Base-by-base conservation (phyloP, 768 basidiomycete genomes). In the Suillus tomentosus region DNA sequence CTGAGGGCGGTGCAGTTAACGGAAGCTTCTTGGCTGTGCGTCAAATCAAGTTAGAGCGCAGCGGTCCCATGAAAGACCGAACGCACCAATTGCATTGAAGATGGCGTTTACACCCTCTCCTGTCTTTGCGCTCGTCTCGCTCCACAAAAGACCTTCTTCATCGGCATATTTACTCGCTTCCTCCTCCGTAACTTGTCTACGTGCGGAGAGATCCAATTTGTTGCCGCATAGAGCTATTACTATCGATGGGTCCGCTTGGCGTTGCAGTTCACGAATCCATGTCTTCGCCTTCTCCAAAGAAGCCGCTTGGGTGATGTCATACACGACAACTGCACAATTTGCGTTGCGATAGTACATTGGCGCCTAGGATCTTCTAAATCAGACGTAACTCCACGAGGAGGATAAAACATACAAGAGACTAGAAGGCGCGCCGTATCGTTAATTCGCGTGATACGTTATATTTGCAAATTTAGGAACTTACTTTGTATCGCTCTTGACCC, bases 271-370 rank as follows among this genome's bases (percentile, higher is more conserved):
- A 60, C 92, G 85, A 74, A 99, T 96, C 96, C 96, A 99, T 67
- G 89, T 89, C 69, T 91, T 90, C 36, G 96, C 96, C 79, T 96
- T 97, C 80, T 96, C 94, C 67, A 96, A 86, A 2, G 96, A 96
- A 27, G 94, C 83, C 9, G 90, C 74, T 73, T 94, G 91, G 48
- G 97, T 99, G 76, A 99, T 96, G 78, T 99, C 97, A 75, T 95
- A 96, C 24, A 95, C 94, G 55, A 95, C 95, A 34, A 96, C 92
- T 31, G 95, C 94, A 71, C 94, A 95, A 72, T 95, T 92, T 72
- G 93, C 94, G 68, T 94, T 94, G 68, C 94, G 90, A 79, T 97
- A 97, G 81, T 96, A 96, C 95, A 96, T 96, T 62, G 94, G 95
- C 43, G 94, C 93, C 87, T 94, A 62, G 48, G 22, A 59, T 31